Base-by-base conservation (phyloP, 176 grass and related monocot genomes). In the Puccinellia tenuiflora region DNA sequence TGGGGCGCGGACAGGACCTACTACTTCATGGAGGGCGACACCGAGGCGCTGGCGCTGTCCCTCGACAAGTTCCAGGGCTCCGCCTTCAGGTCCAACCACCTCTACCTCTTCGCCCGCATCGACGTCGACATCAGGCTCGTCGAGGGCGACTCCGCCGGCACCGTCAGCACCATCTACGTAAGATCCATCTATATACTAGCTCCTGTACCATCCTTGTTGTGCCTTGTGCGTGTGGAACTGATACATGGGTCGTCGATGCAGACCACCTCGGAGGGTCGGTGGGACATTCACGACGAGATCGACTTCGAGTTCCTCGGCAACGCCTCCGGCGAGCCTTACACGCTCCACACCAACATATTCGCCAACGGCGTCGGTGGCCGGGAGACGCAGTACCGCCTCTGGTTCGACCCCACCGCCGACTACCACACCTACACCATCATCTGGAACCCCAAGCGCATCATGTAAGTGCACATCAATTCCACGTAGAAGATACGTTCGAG, bases 221-320 rank as follows among this genome's bases (percentile, higher is more conserved):
- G 46, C n/a, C n/a, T n/a, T n/a, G n/a, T n/a, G n/a, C n/a, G n/a
- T 22, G 24, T 13, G 55, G 39, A 46, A 3, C 81, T 89, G 77
- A 85, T 76, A 77, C 28, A 76, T 20, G 16, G 20, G 6, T 89
- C 3, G 33, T n/a, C 33, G 33, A 2, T 34, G 79, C 59, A 94
- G 90, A 83, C 69, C 18, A 88, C 86, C 73, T 86, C 83, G 22
- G 88, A 87, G 53, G 90, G 83, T 35, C 24, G 40, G 3, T 89
- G 88, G 85, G 57, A 73, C 21, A 55, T 57, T 0, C 94, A 97
- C 61, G 86, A 97, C 63, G 94, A 97, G 83, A 78, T 97, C 51
- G 94, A 97, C 83, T 78, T 97, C 1, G 94, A 94, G 79, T 90
- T 97, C 89, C 90, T 97, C 2, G 94, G 94, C 57, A 91, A 93